Evolutionary conservation across 2,329 filamentous ascomycete genomes (phyloP), one percentile per base, ranked within the genome.

Genomic region (Pseudomassariella vexata): DNA sequence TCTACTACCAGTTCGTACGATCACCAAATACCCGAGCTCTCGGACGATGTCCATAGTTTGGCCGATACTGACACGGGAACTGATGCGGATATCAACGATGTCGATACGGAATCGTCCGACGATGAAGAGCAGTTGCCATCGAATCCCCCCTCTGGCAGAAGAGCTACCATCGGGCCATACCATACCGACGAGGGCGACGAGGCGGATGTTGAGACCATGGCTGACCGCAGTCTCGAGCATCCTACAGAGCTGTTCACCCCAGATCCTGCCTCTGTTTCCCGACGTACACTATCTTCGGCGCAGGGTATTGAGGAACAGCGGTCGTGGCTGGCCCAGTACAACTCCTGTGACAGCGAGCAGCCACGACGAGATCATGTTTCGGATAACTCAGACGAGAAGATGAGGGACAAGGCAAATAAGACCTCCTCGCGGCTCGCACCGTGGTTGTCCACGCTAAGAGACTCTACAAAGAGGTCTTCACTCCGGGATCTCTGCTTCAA

Each of bases 1-100:
- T 69, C 66, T 14, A 59, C 63, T 20, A 57, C 60, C 30, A 61
- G 63, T 39, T 73, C 70, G 6, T 60, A 71, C 34, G 66, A 70
- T 32, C 62, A 61, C 24, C 59, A 63, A 24, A 63, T 60, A 14
- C 55, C 66, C 18, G 70, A 39, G 22, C 25, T 36, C 9, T 26
- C 19, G 14, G 37, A 73, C 33, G 71, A 75, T 38, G 60, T 70
- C 5, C 66, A 70, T 29, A 74, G 68, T 44, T 52, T 73, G 26
- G 40, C 41, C 12, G 50, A 48, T 20, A 53, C 51, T 24, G 51
- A 49, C 34, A 54, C 63, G 35, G 69, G 61, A 11, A 70, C 69
- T 18, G 66, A 73, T 35, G 57, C 61, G 19, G 66, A 63, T 17
- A 59, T 62, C 28, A 66, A 68, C 32, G 65, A 67, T 20, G 57